These are phyloP conservation scores for Beauveria caledonica DNA, from an alignment of 2,329 filamentous ascomycete species.

Conservation along the genomic window DNA sequence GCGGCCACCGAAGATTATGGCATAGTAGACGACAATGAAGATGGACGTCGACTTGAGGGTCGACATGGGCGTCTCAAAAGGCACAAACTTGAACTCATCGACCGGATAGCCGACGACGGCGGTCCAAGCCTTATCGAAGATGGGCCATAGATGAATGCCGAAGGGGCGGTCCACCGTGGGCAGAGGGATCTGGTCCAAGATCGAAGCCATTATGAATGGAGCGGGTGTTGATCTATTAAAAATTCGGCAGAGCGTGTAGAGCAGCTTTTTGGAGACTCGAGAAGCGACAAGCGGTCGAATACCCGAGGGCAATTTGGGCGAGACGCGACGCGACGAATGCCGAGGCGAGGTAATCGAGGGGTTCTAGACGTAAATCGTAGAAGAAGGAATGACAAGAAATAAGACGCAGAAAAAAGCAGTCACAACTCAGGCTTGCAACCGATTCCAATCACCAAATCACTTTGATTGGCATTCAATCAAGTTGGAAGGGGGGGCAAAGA, in stretches of 20 bases:
- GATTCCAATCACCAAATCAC: constrained; percentile 1
- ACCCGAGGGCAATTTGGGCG: neutral
- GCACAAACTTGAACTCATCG: constrained; percentile 76
- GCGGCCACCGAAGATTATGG: constrained; percentile 85
- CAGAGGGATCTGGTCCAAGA: constrained; percentile 51
- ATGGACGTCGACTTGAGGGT: constrained; percentile 75
- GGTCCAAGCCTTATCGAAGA: constrained; percentile 84
- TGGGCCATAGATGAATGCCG: constrained; percentile 83
- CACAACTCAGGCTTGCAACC: neutral
- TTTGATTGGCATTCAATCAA: neutral
- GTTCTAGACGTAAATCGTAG: constrained; percentile 6
- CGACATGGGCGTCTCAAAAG: constrained; percentile 79
- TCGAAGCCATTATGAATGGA: constrained; percentile 31
- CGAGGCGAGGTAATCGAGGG: neutral
- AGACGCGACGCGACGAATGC: constrained; percentile 5
- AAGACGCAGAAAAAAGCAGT: constrained; percentile 6
- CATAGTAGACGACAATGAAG: constrained; percentile 82
- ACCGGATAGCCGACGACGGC: constrained; percentile 70
- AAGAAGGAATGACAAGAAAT: constrained; percentile 30
- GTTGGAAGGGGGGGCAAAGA: constrained; percentile 4
- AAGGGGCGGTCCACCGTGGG: constrained; percentile 89
- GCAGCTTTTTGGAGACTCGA: neutral
- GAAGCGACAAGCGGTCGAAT: neutral
- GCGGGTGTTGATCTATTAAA: neutral
- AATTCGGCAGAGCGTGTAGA: constrained; percentile 11